A percentile compares a stretch with the other conserved stretches of the same genome.
Conservation (phyloP, 225 moss, liverwort and hornwort genomes). For the Lunularia cruciata region DNA sequence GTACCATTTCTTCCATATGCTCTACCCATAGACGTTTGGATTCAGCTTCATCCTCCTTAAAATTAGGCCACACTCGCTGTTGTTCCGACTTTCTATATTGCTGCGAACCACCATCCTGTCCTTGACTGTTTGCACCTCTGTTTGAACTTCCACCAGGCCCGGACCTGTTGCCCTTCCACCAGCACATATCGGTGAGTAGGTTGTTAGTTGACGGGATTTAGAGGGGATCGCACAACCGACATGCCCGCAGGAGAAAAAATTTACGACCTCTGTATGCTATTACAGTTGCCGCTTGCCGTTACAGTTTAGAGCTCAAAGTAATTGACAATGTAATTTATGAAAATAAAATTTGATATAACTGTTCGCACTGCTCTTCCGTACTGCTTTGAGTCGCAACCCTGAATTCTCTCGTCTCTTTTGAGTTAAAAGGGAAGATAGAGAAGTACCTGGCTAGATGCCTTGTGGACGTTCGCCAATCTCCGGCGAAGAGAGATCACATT, state of each 20-base stretch:
- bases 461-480: constrained; percentile 64
- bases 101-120: constrained; percentile 35
- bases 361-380: too few relatives aligned
- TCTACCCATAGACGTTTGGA: constrained; percentile 41
- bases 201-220: constrained; percentile 45
- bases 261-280: too few relatives aligned
- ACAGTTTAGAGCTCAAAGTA: too few relatives aligned
- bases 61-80: constrained; percentile 18
- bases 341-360: too few relatives aligned
- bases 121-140: constrained; percentile 37
- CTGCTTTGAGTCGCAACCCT: too few relatives aligned
- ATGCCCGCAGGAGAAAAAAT: too few relatives aligned
- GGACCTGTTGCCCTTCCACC: constrained; percentile 91
- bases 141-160: constrained; percentile 54
- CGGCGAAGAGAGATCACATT: constrained; percentile 69
- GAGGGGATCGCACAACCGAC: too few relatives aligned
- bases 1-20: constrained; percentile 41
- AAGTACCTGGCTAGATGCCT: constrained; percentile 67
- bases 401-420: neutral
- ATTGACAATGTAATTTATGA: too few relatives aligned
- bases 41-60: constrained; percentile 25
- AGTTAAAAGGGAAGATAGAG: constrained; percentile 15
- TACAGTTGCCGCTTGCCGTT: too few relatives aligned
- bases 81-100: constrained; percentile 42
- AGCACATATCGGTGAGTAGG: constrained; percentile 25